Conservation (phyloP, 192 early-diverging fungal genomes). For the Podila epigama region DNA sequence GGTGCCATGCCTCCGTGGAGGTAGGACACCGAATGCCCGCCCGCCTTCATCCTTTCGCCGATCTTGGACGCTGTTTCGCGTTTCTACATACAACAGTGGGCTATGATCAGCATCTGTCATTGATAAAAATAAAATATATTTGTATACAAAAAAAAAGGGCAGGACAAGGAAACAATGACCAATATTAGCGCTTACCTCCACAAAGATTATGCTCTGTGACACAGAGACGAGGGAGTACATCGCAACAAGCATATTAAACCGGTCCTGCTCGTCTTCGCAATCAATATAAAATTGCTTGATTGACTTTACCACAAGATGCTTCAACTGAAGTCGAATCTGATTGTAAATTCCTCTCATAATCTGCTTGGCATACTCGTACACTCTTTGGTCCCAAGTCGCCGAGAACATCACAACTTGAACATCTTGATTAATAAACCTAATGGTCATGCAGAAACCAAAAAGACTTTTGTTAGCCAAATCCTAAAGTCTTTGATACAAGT, state of each 20-base stretch:
- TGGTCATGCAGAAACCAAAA: background rate
- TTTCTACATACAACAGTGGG: conserved; percentile 38
- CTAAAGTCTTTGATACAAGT: background rate
- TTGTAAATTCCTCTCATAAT: conserved; percentile 86
- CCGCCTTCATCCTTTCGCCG: conserved; percentile 54
- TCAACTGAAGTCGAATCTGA: conserved; percentile 76
- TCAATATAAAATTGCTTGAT: conserved; percentile 98
- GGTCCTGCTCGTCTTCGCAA: conserved; percentile 80
- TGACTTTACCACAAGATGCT: conserved; percentile 85
- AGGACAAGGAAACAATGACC: background rate
- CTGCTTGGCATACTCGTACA: conserved; percentile 72
- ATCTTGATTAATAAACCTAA: conserved; percentile 64
- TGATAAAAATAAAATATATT: no score
- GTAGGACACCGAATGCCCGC: conserved; percentile 69
- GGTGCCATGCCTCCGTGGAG: conserved; percentile 79
- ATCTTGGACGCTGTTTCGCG: conserved; percentile 66
- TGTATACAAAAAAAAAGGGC: no score
- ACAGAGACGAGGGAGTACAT: conserved; percentile 86
- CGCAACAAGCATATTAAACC: conserved; percentile 71
- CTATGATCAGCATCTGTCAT: no score
- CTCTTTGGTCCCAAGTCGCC: conserved; percentile 86
- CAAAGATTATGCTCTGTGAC: conserved; percentile 97
- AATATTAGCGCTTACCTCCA: conserved; percentile 64
- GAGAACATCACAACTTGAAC: conserved; percentile 93
- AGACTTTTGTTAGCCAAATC: background rate